Percentiles rank a stretch among this genome's conserved stretches.
Evolutionary conservation across 1,139 yeast genomes (phyloP).

Genomic region (Candida sanyaensis): DNA sequence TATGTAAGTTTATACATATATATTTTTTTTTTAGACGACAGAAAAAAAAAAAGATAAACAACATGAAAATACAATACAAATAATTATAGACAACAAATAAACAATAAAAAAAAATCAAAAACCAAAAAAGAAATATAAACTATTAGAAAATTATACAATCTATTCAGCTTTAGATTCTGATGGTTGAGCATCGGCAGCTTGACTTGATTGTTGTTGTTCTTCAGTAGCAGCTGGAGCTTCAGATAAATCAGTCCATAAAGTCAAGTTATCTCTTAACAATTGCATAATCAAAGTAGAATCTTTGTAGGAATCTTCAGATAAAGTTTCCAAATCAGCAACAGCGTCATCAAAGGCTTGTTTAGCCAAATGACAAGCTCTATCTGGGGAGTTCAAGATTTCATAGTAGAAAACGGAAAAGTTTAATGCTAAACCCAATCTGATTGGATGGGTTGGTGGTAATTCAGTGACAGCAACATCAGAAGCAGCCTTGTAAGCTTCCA

Average conservation of each 20-base stretch:
- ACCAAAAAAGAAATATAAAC: conserved; percentile 17
- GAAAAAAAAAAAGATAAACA: neutral
- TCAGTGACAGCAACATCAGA: conserved; percentile 96
- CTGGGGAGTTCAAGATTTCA: conserved; percentile 97
- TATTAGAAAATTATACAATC: conserved; percentile 16
- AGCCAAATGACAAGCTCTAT: conserved; percentile 97
- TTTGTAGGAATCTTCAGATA: conserved; percentile 97
- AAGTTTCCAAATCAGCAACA: conserved; percentile 95
- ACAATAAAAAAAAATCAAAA: conserved; percentile 15
- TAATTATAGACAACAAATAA: conserved; percentile 7
- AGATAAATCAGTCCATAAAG: conserved; percentile 98
- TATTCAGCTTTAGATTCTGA: conserved; percentile 39
- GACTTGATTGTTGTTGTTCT: conserved; percentile 30
- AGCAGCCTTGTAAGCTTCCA: conserved; percentile 94
- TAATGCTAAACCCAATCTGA: conserved; percentile 95
- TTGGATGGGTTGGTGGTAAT: conserved; percentile 98
- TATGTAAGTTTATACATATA: neutral
- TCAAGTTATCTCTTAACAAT: conserved; percentile 95
- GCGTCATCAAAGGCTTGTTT: conserved; percentile 99
- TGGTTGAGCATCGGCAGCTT: conserved; percentile 20
- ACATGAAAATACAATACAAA: conserved; percentile 4
- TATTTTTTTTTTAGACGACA: neutral
- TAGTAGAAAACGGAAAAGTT: conserved; percentile 98
- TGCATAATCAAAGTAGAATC: conserved; percentile 99
- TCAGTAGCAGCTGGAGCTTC: conserved; percentile 75